Percentiles rank a stretch among this genome's conserved stretches.
Conservation (phyloP, 2,329 filamentous ascomycete genomes). For the Gaeumannomyces sp. region DNA sequence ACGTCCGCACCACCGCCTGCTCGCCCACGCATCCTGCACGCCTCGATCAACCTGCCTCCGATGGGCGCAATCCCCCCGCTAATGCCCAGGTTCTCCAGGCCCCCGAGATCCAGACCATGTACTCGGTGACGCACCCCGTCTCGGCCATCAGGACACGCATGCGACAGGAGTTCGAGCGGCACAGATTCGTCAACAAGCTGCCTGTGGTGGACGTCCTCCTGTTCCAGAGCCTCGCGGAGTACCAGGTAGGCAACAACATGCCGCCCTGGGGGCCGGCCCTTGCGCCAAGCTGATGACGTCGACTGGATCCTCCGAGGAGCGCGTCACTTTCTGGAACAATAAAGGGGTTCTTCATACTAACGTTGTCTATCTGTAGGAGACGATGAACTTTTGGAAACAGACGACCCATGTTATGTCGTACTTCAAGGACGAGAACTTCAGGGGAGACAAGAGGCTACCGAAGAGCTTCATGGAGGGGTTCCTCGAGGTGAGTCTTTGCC, state of each 20-base stretch:
- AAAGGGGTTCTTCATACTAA: background rate
- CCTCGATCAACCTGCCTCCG: background rate
- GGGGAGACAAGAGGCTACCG: slow-evolving; percentile 73
- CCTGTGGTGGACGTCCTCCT: slow-evolving; percentile 83
- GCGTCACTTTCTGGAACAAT: background rate
- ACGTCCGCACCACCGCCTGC: background rate
- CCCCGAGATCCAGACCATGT: slow-evolving; percentile 96
- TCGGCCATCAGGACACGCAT: slow-evolving; percentile 87
- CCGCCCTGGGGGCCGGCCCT: background rate
- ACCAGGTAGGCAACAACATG: slow-evolving; percentile 58
- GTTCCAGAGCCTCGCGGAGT: slow-evolving; percentile 87
- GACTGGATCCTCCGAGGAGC: background rate
- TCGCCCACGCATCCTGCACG: too few relatives aligned
- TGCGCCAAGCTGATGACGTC: background rate
- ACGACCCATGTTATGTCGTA: slow-evolving; percentile 93
- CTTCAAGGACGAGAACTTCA: slow-evolving; percentile 76
- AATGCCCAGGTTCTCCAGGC: slow-evolving; percentile 53
- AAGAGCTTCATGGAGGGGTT: slow-evolving; percentile 91
- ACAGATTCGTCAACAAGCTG: slow-evolving; percentile 88
- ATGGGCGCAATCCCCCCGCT: background rate
- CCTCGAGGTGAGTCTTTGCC: slow-evolving; percentile 65
- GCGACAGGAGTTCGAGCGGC: slow-evolving; percentile 92
- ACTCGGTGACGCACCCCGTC: slow-evolving; percentile 84
- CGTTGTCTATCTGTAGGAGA: slow-evolving; percentile 60
- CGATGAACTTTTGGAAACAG: slow-evolving; percentile 99